phyloP scores from a whole-genome alignment of 176 grass and related monocot species.

The Triticum monococcum region DNA sequence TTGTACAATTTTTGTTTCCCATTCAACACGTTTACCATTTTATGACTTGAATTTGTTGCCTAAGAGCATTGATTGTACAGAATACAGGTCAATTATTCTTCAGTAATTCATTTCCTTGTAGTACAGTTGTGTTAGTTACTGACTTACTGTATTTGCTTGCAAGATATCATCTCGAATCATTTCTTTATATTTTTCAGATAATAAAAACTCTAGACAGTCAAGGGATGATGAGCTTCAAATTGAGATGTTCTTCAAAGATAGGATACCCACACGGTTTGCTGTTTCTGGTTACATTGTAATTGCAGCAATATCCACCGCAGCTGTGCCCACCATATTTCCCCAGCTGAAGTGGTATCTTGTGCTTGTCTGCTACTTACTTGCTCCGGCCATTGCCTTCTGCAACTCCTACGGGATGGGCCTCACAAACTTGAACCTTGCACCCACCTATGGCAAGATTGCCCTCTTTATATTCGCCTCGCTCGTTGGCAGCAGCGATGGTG shows the following conservation, averaged over 20 bases:
- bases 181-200: slow-evolving; percentile 7
- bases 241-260: slow-evolving; percentile 45
- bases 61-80: neutral
- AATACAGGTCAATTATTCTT: neutral
- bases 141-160: neutral
- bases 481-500: slow-evolving; percentile 29
- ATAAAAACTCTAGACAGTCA: neutral
- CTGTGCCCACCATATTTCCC: slow-evolving; percentile 48
- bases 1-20: too few relatives aligned
- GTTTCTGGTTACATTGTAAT: slow-evolving; percentile 43
- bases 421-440: slow-evolving; percentile 46
- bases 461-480: slow-evolving; percentile 42
- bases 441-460: slow-evolving; percentile 42
- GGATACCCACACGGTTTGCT: slow-evolving; percentile 39
- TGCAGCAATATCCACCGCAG: slow-evolving; percentile 26
- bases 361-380: slow-evolving; percentile 41
- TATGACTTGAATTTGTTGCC: neutral
- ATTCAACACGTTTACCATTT: neutral
- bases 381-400: slow-evolving; percentile 52
- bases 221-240: slow-evolving; percentile 28
- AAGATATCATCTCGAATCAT: neutral
- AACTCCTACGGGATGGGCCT: slow-evolving; percentile 52
- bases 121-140: neutral
- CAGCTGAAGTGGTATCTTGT: slow-evolving; percentile 53
- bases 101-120: neutral